Evolutionary conservation across 2,329 filamentous ascomycete genomes (phyloP), one percentile per base, ranked within the genome.

Genomic region (Arthroderma sp.): DNA sequence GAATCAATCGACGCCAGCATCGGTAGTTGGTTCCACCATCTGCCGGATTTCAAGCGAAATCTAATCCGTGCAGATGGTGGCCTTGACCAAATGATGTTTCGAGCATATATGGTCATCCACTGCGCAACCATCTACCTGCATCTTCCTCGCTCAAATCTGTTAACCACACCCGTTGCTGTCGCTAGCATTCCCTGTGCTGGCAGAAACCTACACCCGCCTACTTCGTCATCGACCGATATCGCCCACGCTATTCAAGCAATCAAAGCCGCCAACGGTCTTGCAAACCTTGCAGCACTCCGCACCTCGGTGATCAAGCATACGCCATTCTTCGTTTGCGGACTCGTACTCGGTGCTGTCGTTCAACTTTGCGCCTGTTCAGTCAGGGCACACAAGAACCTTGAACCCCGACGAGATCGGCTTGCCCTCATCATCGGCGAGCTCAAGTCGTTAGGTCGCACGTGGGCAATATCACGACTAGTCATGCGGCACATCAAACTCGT

Each of bases 21-120:
- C 38, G 71, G 72, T 9, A 88, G 86, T 59, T 94, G 86, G 84
- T 75, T 78, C 44, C 74, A 89, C 40, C 83, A 91, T 55, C 69
- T 94, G 0, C 87, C 88, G 0, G 69, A 73, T 10, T 71, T 71
- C 9, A 93, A 93, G 64, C 72, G 72, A 45, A 76, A 85, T 49
- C 71, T 84, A 10, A 68, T 93, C 43, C 75, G 78, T 48, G 74
- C 75, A 50, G 77, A 82, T 53, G 81, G 85, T 30, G 73, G 78
- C 43, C 71, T 88, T 7, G 88, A 95, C 59, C 86, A 94, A 64
- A 82, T 94, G 74, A 80, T 94, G 63, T 94, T 94, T 65, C 86
- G 93, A 60, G 87, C 85, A 1, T 82, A 85, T 50, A 89, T 93
- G 77, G 84, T 94, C 55, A 71, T 74, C 43, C 68, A 75, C 46